Evolutionary conservation across 768 basidiomycete genomes (phyloP).

Genomic region (Calocybe indica): DNA sequence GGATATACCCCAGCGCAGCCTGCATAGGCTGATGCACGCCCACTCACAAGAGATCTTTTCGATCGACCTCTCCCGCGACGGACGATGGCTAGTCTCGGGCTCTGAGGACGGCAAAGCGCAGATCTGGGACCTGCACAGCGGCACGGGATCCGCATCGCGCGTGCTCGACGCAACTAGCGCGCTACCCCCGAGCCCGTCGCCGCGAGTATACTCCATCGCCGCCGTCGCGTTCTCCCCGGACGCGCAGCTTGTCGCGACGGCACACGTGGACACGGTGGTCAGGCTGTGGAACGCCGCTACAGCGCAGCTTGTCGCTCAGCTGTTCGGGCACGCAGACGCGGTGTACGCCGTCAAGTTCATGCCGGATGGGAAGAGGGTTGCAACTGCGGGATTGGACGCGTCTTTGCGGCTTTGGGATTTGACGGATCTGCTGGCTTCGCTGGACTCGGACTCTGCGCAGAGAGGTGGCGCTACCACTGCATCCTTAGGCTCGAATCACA

Average conservation of each 20-base stretch:
- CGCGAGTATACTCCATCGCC: conserved; percentile 20
- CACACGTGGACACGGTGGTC: conserved; percentile 70
- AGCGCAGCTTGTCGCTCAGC: too few relatives aligned
- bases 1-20: conserved; percentile 79
- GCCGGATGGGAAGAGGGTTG: too few relatives aligned
- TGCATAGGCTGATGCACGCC: conserved; percentile 78
- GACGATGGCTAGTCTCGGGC: conserved; percentile 81
- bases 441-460: too few relatives aligned
- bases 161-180: conserved; percentile 47
- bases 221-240: conserved; percentile 76
- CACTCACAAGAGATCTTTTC: conserved; percentile 94
- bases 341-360: too few relatives aligned
- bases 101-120: conserved; percentile 62
- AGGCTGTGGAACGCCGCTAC: conserved; percentile 63
- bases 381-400: too few relatives aligned
- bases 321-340: too few relatives aligned
- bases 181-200: conserved; percentile 13
- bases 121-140: conserved; percentile 39
- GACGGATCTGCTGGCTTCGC: too few relatives aligned
- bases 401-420: too few relatives aligned
- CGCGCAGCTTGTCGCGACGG: conserved; percentile 59
- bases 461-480: too few relatives aligned
- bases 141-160: conserved; percentile 20
- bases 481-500: too few relatives aligned
- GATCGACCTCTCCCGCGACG: conserved; percentile 86